Base-by-base conservation (phyloP, 352 stramenopile genomes). In the Globisporangium echinulatum region DNA sequence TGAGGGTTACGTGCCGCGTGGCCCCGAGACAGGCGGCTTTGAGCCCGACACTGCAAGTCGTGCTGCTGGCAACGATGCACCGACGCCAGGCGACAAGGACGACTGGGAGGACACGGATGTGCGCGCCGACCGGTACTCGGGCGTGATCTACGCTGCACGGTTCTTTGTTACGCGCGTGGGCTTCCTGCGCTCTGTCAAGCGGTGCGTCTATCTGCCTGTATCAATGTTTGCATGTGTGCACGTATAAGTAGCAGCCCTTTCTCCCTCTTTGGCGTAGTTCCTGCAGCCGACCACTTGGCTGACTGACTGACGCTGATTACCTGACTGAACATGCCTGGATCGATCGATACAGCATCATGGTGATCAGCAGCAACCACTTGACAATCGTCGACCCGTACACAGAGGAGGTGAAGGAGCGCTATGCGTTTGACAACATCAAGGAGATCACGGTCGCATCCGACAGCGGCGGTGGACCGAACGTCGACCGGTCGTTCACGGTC, bases 351-450 rank as follows among this genome's bases (percentile, higher is more conserved):
- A 82, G 72, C 3, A 77, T 95, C 37, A 82, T 95, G 76, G 81
- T 94, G 52, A 65, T 95, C 44, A 92, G 82, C 47, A 88, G 72
- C 52, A 79, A 77, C 54, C 82, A 95, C 61, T 59, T 95, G 62
- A 93, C 82, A 8, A 85, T 93, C 44, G 72, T 93, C 42, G 86
- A 95, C 52, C 86, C 86, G 46, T 90, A 91, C 63, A 87, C 79
- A 4, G 86, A 94, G 37, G 82, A 93, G 61, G 82, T 92, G 36
- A 93, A 92, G 52, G 86, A 95, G 63, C 83, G 82, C 38, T 93
- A 92, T 52, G 75, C 82, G 43, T 95, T 91, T 58, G 82, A 92
- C 58, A 91, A 91, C 61, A 95, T 95, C 58, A 93, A 90, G 59
- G 86, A 94, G 68, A 91, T 94, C 56, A 93, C 80, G 33, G 73